phyloP scores from a whole-genome alignment of 371 early-diverging fungal genomes.

The Zychaea mexicana region DNA sequence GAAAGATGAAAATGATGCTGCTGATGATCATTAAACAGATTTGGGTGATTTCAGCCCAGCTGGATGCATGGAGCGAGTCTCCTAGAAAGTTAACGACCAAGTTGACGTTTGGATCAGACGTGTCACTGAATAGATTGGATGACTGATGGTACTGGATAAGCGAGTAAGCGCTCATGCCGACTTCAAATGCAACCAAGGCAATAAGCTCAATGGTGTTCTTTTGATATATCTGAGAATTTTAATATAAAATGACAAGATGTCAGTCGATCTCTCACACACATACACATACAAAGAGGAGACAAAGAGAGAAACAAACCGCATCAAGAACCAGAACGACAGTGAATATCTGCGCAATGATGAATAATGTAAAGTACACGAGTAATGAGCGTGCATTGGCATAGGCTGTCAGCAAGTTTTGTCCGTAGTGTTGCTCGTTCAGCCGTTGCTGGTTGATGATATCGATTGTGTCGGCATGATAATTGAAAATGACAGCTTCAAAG shows the following conservation, averaged over 20 bases:
- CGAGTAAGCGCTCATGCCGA: constrained; percentile 49
- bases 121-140: constrained; percentile 35
- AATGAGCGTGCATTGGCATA: constrained; percentile 51
- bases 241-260: not conserved
- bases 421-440: constrained; percentile 32
- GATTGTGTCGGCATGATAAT: constrained; percentile 34
- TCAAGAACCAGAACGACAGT: constrained; percentile 43
- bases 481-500: constrained; percentile 46
- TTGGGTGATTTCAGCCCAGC: constrained; percentile 52
- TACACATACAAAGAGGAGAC: not conserved
- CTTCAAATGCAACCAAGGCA: constrained; percentile 49
- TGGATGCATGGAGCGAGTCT: constrained; percentile 34
- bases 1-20: constrained; percentile 32
- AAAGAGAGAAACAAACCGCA: constrained; percentile 31
- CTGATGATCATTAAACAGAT: constrained; percentile 43
- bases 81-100: constrained; percentile 29
- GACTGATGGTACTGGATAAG: constrained; percentile 53
- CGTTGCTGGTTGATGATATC: constrained; percentile 35
- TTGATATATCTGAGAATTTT: constrained; percentile 39
- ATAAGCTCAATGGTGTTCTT: constrained; percentile 55
- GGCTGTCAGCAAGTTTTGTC: constrained; percentile 25
- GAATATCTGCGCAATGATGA: constrained; percentile 51
- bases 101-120: constrained; percentile 19
- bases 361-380: constrained; percentile 44
- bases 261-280: not conserved